Evolutionary conservation across 345 rosid genomes (phyloP).

Genomic region (Camelina sativa): DNA sequence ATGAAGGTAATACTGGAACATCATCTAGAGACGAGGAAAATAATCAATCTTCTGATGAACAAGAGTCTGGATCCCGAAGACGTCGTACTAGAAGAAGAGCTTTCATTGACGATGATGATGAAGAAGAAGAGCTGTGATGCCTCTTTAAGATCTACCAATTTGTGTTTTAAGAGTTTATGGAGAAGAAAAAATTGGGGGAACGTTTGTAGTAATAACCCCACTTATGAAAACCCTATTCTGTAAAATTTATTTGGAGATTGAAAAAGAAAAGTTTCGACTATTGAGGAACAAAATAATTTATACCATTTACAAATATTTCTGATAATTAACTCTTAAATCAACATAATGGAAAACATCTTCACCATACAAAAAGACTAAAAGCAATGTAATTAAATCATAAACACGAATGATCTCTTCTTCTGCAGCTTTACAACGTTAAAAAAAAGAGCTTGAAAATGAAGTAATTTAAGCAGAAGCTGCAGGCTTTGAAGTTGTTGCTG

Average conservation of each 20-base stretch:
- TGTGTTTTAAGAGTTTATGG: constrained; percentile 14
- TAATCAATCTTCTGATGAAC: constrained; percentile 45
- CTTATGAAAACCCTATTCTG: constrained; percentile 25
- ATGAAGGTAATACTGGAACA: constrained; percentile 69
- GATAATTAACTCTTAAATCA: neutral
- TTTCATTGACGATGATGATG: constrained; percentile 36
- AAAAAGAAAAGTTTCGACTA: constrained; percentile 19
- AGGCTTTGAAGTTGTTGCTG: constrained; percentile 50
- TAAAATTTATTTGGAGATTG: constrained; percentile 31
- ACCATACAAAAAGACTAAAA: constrained; percentile 19
- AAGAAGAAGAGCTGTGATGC: constrained; percentile 35
- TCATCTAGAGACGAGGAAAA: constrained; percentile 73
- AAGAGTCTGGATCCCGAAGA: constrained; percentile 38
- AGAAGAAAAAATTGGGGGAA: constrained; percentile 17
- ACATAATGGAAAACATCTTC: neutral
- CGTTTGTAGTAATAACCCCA: constrained; percentile 40
- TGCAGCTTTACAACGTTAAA: constrained; percentile 38
- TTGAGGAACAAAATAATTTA: constrained; percentile 25
- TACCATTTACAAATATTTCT: constrained; percentile 5
- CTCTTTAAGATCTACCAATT: constrained; percentile 12
- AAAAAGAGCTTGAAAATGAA: constrained; percentile 15
- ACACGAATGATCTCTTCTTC: constrained; percentile 13
- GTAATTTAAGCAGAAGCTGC: constrained; percentile 50
- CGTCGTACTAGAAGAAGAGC: constrained; percentile 39
- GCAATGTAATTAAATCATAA: neutral